Base-by-base conservation (phyloP, 495 filamentous ascomycete species). In the Wilcoxina mikolae region DNA sequence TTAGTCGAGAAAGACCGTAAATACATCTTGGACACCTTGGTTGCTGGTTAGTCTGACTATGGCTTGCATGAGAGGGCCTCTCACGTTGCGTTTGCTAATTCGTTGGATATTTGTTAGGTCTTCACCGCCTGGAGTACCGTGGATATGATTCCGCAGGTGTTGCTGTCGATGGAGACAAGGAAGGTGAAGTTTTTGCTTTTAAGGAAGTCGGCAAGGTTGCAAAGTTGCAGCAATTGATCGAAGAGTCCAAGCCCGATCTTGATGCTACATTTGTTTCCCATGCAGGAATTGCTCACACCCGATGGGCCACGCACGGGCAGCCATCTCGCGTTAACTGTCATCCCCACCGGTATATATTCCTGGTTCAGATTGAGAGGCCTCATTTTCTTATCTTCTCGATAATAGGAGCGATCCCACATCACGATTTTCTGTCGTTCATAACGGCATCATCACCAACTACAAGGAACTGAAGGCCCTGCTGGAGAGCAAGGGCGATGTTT, bases 381-480 rank as follows among this genome's bases (percentile, higher is more conserved):
- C 5, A 47, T 53, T 48, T 51, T 50, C 42, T 53, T 20, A 31
- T 17, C 28, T 9, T 17, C 43, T 55, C 11, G 10, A 28, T 15
- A 45, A 50, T 50, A 66, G 64, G 57, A 63, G 59, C 42, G 91
- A 98, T 66, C 80, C 83, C 63, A 84, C 73, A 62, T 96, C 88
- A 87, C 81, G 96, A 70, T 98, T 98, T 68, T 78, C 87, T 55
- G 84, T 98, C 62, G 90, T 95, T 41, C 91, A 98, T 81, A 98
- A 98, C 71, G 91, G 91, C 68, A 98, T 98, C 76, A 98, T 98
- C 74, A 98, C 91, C 74, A 98, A 98, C 77, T 98, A 98, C 79
- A 98, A 98, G 74, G 91, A 98, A 74, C 73, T 98, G 62, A 94
- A 90, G 80, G 84, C 84, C 53, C 77, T 98, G 48, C 74, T 98